A percentile compares a stretch with the other conserved stretches of the same genome.
phyloP scores from a whole-genome alignment of 768 basidiomycete species.

The Agrocybe pediades region DNA sequence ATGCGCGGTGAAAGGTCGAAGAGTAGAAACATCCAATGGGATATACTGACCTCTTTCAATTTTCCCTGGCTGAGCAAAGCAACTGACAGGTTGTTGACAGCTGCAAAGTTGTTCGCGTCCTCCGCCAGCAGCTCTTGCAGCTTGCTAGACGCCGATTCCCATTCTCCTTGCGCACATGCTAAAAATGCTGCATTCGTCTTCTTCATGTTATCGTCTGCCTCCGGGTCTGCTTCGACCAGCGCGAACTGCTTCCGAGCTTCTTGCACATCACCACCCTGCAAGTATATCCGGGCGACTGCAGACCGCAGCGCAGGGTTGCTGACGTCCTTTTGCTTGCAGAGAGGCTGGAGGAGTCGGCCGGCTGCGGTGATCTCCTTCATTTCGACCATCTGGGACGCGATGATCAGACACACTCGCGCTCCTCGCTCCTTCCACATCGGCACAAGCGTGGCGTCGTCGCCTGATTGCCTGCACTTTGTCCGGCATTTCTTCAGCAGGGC shows the following conservation, averaged over 20 bases:
- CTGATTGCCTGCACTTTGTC: slow-evolving; percentile 42
- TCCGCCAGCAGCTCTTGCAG: slow-evolving; percentile 46
- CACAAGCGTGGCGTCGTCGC: slow-evolving; percentile 35
- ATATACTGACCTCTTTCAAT: slow-evolving; percentile 59
- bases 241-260: slow-evolving; percentile 63
- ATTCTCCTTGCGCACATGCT: slow-evolving; percentile 71
- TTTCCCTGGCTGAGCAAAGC: slow-evolving; percentile 70
- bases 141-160: slow-evolving; percentile 50
- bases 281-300: slow-evolving; percentile 71
- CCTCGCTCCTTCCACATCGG: slow-evolving; percentile 87
- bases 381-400: slow-evolving; percentile 81
- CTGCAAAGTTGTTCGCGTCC: slow-evolving; percentile 65
- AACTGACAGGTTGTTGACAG: slow-evolving; percentile 78
- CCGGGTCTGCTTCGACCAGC: slow-evolving; percentile 44
- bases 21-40: not conserved
- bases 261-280: slow-evolving; percentile 69
- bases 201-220: slow-evolving; percentile 44
- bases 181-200: slow-evolving; percentile 69
- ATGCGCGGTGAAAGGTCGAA: not conserved
- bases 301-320: slow-evolving; percentile 63
- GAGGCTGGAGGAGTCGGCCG: slow-evolving; percentile 63
- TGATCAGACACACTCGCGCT: slow-evolving; percentile 71
- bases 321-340: slow-evolving; percentile 47
- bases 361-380: slow-evolving; percentile 83
- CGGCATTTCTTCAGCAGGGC: slow-evolving; percentile 67